phyloP scores from a whole-genome alignment of 768 basidiomycete species.

The Mycena belliarum region DNA sequence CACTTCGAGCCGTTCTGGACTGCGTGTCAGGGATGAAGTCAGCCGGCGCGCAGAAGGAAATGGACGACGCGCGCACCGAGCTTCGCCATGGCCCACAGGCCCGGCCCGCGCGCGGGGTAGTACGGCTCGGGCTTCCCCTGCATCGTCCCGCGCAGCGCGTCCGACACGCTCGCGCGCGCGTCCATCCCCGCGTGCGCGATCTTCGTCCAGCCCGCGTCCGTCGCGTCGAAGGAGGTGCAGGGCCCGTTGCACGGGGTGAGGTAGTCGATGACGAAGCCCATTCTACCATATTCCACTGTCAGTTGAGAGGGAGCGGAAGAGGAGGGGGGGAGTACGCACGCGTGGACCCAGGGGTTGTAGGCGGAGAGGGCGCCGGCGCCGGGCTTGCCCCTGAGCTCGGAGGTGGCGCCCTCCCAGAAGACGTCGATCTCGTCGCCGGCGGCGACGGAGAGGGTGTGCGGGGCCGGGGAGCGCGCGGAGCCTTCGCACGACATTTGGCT shows the following conservation, averaged over 20 bases:
- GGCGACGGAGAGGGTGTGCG: conserved; percentile 16
- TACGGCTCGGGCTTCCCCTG: conserved; percentile 25
- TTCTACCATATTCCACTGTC: conserved; percentile 19
- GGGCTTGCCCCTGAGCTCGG: conserved; percentile 21
- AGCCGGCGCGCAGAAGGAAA: neutral
- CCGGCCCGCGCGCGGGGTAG: conserved; percentile 22
- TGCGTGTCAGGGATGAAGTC: neutral
- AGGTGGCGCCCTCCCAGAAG: conserved; percentile 26
- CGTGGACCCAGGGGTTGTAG: conserved; percentile 28
- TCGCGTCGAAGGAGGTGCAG: conserved; percentile 26
- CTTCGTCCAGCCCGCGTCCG: conserved; percentile 27
- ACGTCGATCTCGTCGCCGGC: conserved; percentile 21
- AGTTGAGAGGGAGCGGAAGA: neutral
- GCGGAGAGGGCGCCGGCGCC: conserved; percentile 22
- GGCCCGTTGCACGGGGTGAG: conserved; percentile 27
- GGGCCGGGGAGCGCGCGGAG: conserved; percentile 19
- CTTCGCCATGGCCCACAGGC: conserved; percentile 29
- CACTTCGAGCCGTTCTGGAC: conserved; percentile 24
- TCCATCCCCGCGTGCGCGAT: conserved; percentile 25
- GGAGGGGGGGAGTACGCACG: conserved; percentile 13
- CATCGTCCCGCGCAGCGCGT: conserved; percentile 23
- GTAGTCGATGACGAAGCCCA: conserved; percentile 27
- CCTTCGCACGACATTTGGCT: conserved; percentile 27
- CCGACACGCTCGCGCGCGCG: conserved; percentile 23
- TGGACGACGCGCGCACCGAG: conserved; percentile 1